These are phyloP conservation scores for Buddleja alternifolia DNA, from an alignment of 257 asterid species.

Conservation along the genomic window DNA sequence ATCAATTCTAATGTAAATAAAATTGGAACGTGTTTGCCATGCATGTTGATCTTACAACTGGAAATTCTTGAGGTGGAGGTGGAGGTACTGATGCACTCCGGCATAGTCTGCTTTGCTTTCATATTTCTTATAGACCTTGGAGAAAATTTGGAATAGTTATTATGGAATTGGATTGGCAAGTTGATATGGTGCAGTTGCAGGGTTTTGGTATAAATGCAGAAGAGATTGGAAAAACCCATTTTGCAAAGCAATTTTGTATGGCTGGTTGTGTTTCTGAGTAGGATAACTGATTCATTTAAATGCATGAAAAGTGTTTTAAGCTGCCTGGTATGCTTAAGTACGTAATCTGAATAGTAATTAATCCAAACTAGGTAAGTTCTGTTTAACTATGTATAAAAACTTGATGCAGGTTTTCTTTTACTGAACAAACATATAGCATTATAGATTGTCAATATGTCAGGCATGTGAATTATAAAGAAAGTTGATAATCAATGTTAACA, in stretches of 20 bases:
- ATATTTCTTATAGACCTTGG: not conserved
- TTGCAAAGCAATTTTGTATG: not conserved
- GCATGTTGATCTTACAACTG: slow-evolving; percentile 12
- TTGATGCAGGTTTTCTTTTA: not conserved
- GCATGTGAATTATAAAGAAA: not conserved
- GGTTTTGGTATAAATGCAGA: slow-evolving; percentile 5
- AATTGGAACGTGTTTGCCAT: not conserved
- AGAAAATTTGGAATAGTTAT: not conserved
- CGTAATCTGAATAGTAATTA: not conserved
- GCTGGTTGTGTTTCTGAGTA: not conserved
- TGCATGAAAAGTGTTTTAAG: not conserved
- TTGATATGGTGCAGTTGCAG: not conserved
- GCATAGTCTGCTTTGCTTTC: not conserved
- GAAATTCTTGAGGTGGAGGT: not conserved
- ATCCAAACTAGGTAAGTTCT: not conserved
- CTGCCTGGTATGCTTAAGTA: not conserved
- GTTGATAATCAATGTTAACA: not conserved
- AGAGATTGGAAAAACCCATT: not conserved
- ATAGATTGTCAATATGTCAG: not conserved
- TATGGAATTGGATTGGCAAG: slow-evolving; percentile 10
- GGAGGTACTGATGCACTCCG: not conserved
- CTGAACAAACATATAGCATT: not conserved
- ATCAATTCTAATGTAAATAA: not conserved
- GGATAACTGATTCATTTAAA: not conserved
- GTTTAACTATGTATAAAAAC: not conserved